phyloP scores from a whole-genome alignment of 352 stramenopile genomes.

The Peronospora farinosa region DNA sequence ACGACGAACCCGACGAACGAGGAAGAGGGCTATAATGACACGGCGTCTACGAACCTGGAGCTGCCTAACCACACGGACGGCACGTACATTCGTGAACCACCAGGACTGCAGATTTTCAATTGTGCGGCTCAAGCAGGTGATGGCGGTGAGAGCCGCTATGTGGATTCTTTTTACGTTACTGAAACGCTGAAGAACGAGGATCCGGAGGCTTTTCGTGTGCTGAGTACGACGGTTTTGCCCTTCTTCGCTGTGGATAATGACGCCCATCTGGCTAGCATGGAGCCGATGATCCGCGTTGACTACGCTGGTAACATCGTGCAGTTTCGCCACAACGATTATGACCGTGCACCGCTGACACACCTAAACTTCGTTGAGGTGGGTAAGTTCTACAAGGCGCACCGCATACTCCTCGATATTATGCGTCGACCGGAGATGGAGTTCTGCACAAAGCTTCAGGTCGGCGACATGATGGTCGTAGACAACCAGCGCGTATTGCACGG shows the following conservation, averaged over 20 bases:
- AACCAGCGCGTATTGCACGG: constrained; percentile 86
- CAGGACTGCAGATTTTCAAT: constrained; percentile 88
- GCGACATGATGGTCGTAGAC: constrained; percentile 83
- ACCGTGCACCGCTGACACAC: constrained; percentile 76
- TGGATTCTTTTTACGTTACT: constrained; percentile 74
- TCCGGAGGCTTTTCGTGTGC: constrained; percentile 61
- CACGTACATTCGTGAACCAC: constrained; percentile 82
- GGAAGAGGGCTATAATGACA: constrained; percentile 81
- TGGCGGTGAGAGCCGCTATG: constrained; percentile 69
- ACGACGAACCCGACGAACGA: constrained; percentile 72
- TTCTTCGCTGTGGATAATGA: constrained; percentile 79
- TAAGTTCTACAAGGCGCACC: constrained; percentile 71
- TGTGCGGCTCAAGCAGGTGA: constrained; percentile 69
- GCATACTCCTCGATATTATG: constrained; percentile 59
- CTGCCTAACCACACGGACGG: constrained; percentile 83
- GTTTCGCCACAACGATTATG: constrained; percentile 87
- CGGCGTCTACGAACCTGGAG: constrained; percentile 79
- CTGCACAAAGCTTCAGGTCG: constrained; percentile 53
- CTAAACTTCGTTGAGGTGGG: constrained; percentile 63
- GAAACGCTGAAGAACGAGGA: constrained; percentile 54
- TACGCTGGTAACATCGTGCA: constrained; percentile 63
- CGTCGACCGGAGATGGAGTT: constrained; percentile 60
- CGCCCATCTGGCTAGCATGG: constrained; percentile 69
- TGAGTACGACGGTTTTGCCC: constrained; percentile 60
- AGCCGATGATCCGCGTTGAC: constrained; percentile 74